Evolutionary conservation across 2,329 filamentous ascomycete genomes (phyloP).

Genomic region (Leptosphaerulina australis): DNA sequence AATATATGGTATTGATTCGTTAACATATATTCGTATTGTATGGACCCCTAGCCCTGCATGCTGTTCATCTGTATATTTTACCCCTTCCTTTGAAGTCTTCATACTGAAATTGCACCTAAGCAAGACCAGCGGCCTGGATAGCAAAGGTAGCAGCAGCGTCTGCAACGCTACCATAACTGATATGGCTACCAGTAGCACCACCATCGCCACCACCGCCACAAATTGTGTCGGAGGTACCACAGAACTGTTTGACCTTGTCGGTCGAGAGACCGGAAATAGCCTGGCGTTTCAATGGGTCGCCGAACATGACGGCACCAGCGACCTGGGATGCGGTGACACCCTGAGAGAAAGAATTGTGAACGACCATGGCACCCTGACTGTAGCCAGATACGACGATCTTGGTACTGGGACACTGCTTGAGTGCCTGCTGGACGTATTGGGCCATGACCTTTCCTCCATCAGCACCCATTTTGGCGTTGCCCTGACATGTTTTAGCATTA

Average conservation of each 20-base stretch:
- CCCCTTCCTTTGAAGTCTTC: not conserved
- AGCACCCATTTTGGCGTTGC: slow-evolving; percentile 34
- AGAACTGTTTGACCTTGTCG: slow-evolving; percentile 38
- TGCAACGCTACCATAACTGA: slow-evolving; percentile 38
- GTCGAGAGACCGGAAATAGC: slow-evolving; percentile 26
- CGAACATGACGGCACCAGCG: slow-evolving; percentile 37
- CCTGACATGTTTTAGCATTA: slow-evolving; percentile 22
- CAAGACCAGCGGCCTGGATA: slow-evolving; percentile 33
- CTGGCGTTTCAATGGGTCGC: slow-evolving; percentile 40
- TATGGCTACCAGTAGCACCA: slow-evolving; percentile 34
- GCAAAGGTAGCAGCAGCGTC: slow-evolving; percentile 36
- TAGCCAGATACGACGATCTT: slow-evolving; percentile 45
- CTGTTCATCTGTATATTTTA: not conserved
- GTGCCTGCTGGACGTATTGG: slow-evolving; percentile 28
- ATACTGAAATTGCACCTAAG: not conserved
- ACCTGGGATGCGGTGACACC: slow-evolving; percentile 33
- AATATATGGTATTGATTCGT: slow-evolving; percentile 3
- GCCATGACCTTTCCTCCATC: slow-evolving; percentile 39
- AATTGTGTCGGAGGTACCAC: slow-evolving; percentile 32
- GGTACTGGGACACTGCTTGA: slow-evolving; percentile 39
- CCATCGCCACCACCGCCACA: slow-evolving; percentile 36
- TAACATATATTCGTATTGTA: slow-evolving; percentile 14
- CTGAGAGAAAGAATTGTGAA: slow-evolving; percentile 39
- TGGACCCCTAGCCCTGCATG: not conserved
- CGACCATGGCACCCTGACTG: slow-evolving; percentile 43